These are phyloP conservation scores for Podaxis mareebaensis DNA, from an alignment of 768 basidiomycete genomes.

Conservation along the genomic window DNA sequence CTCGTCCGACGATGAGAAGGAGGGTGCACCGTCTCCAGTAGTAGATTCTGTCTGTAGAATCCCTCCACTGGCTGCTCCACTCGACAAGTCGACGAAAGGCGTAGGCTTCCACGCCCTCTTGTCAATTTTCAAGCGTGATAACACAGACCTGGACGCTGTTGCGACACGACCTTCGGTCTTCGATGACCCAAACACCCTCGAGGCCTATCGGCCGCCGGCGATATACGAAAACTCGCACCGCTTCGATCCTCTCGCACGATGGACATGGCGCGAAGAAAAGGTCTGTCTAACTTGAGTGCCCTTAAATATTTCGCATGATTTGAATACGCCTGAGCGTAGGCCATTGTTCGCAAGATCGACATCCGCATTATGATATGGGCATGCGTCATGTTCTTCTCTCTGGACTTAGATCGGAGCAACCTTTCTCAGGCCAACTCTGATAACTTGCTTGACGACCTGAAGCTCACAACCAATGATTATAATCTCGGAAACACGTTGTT, in stretches of 20 bases:
- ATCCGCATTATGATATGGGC: slow-evolving; percentile 57
- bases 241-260: slow-evolving; percentile 65
- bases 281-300: slow-evolving; percentile 27
- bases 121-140: slow-evolving; percentile 26
- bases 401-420: neutral
- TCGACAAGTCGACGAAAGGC: slow-evolving; percentile 23
- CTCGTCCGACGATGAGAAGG: slow-evolving; percentile 23
- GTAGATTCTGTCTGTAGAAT: slow-evolving; percentile 12
- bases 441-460: slow-evolving; percentile 63
- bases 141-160: slow-evolving; percentile 46
- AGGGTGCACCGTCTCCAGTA: slow-evolving; percentile 1
- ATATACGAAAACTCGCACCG: slow-evolving; percentile 62
- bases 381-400: slow-evolving; percentile 59
- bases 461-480: slow-evolving; percentile 51
- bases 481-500: neutral
- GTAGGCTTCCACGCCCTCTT: slow-evolving; percentile 30
- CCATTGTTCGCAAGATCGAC: slow-evolving; percentile 61
- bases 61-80: slow-evolving; percentile 33
- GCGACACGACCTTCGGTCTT: slow-evolving; percentile 66
- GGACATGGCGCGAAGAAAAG: slow-evolving; percentile 72
- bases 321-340: slow-evolving; percentile 28
- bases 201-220: slow-evolving; percentile 52
- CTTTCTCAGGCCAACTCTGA: slow-evolving; percentile 55
- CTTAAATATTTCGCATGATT: neutral
- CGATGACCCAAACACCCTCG: slow-evolving; percentile 52